phyloP scores from a whole-genome alignment of 1,284 basidiomycete species.

The Trichosporon sp. region DNA sequence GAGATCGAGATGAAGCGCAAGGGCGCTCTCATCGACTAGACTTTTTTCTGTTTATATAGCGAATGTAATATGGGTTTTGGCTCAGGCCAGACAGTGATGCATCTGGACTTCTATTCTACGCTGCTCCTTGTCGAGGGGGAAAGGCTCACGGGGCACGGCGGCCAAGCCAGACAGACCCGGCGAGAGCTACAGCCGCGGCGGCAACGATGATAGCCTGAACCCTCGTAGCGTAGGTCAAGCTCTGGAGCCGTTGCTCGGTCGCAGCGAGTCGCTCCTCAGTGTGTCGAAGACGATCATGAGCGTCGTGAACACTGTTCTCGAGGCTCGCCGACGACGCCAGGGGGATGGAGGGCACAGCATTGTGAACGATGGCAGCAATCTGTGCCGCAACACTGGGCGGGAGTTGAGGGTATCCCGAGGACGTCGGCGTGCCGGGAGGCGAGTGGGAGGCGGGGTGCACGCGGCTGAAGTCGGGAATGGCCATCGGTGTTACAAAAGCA shows the following conservation, averaged over 20 bases:
- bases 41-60: not conserved
- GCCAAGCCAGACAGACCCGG: not conserved
- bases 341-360: not conserved
- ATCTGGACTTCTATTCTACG: constrained; percentile 1
- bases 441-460: not conserved
- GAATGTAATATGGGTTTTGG: not conserved
- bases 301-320: not conserved
- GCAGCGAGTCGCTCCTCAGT: not conserved
- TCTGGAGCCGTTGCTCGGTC: not conserved
- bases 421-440: not conserved
- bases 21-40: constrained; percentile 56
- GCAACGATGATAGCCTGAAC: not conserved
- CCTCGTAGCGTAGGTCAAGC: not conserved
- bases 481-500: not conserved
- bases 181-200: not conserved
- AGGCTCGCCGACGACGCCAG: not conserved
- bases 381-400: not conserved
- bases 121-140: not conserved
- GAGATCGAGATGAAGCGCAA: constrained; percentile 55
- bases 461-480: not conserved
- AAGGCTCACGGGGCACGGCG: not conserved
- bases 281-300: not conserved
- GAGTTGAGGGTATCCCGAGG: not conserved
- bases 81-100: not conserved
- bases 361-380: not conserved